Base-by-base conservation (phyloP, 805 yeast genomes). In the Kurtzmaniella cleridarum region DNA sequence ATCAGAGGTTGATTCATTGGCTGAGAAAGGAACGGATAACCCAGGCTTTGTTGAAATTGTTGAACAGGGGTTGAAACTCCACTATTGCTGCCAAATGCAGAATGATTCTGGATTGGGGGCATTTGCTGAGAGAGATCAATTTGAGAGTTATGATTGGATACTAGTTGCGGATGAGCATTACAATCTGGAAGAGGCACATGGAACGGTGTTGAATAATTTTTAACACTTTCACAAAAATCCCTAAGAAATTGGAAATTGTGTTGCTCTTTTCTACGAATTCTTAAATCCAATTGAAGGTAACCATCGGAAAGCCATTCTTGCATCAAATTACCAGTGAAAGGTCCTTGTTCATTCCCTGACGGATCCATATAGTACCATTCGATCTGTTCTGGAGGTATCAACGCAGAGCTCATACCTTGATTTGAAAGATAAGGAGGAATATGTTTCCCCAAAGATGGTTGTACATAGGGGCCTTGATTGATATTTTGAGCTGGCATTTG, bases 291-390 rank as follows among this genome's bases (percentile, higher is more conserved):
- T 30, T 64, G 64, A 47, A 86, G 66, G 60, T 81, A 84, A 2
- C 79, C 77, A 32, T 71, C 73, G 7, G 73, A 53, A 41, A 73
- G 77, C 96, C 96, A 87, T 37, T 67, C 77, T 46, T 84, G 90
- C 96, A 87, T 87, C 60, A 73, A 61, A 18, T 60, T 56, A 2
- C 90, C 88, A 34, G 69, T 67, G 59, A 87, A 87, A 3, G 96
- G 95, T 16, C 96, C 96, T 55, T 86, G 95, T 44, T 78, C 79
- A 36, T 61, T 70, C 3, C 84, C 86, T 30, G 70, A 57, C 0
- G 86, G 79, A 56, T 87, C 96, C 39, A 81, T 62, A 56, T 87
- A 87, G 41, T 63, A 62, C 96, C 96, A 87, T 35, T 70, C 62
- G 47, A 80, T 68, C 37, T 66, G 57, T 23, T 57, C 65, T 2